Evolutionary conservation across 768 basidiomycete genomes (phyloP).

Genomic region (Tricholoma bakamatsutake): DNA sequence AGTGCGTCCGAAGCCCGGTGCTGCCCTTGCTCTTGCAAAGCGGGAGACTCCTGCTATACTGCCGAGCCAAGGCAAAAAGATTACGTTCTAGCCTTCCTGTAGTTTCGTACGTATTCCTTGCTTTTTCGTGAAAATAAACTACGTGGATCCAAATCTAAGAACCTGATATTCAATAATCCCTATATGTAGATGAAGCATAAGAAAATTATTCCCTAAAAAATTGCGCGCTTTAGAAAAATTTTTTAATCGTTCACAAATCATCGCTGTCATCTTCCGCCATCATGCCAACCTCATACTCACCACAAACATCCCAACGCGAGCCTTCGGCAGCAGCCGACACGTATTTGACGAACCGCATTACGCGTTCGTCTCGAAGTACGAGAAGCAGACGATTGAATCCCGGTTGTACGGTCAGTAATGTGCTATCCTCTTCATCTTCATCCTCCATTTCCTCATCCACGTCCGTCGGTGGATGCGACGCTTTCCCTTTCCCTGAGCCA

Average conservation of each 20-base stretch:
- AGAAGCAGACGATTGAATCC: slow-evolving; percentile 86
- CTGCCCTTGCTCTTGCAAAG: slow-evolving; percentile 71
- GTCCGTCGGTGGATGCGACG: slow-evolving; percentile 18
- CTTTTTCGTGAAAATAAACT: not conserved
- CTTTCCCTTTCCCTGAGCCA: slow-evolving; percentile 10
- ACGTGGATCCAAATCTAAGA: not conserved
- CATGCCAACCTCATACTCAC: slow-evolving; percentile 89
- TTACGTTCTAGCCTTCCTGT: slow-evolving; percentile 45
- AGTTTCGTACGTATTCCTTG: slow-evolving; percentile 4
- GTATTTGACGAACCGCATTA: slow-evolving; percentile 95
- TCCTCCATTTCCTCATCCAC: slow-evolving; percentile 42
- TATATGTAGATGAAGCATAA: not conserved
- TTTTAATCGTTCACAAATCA: slow-evolving; percentile 8
- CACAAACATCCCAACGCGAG: slow-evolving; percentile 89
- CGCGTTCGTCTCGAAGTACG: slow-evolving; percentile 87
- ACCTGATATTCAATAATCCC: not conserved
- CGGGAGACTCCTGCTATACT: slow-evolving; percentile 74
- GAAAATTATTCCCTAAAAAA: not conserved
- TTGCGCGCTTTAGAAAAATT: not conserved
- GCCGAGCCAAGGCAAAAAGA: slow-evolving; percentile 63
- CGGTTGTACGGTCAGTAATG: slow-evolving; percentile 81
- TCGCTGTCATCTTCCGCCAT: slow-evolving; percentile 51
- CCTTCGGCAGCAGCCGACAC: slow-evolving; percentile 85
- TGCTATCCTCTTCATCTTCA: slow-evolving; percentile 69
- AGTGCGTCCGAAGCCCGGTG: slow-evolving; percentile 66